phyloP scores from a whole-genome alignment of 2,329 filamentous ascomycete species.

The Ascocoryne sarcoides region DNA sequence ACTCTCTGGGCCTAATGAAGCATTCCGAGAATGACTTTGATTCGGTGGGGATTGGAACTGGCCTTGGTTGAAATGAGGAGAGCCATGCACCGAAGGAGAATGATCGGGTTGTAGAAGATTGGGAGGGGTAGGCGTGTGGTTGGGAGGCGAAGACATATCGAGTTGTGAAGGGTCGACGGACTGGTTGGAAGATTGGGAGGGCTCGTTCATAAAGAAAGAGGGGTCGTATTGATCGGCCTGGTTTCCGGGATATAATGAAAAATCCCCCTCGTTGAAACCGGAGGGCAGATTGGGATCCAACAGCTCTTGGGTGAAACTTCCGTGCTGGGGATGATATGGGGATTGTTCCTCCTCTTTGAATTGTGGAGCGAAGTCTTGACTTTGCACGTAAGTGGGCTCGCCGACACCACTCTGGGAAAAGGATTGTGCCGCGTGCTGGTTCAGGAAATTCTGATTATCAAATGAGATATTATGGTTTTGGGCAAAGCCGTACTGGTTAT shows the following conservation, averaged over 20 bases:
- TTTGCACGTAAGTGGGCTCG: constrained; percentile 19
- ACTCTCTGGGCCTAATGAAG: constrained; percentile 28
- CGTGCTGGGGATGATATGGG: constrained; percentile 32
- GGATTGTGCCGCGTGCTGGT: constrained; percentile 29
- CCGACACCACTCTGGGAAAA: constrained; percentile 23
- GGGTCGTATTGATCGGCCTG: constrained; percentile 50
- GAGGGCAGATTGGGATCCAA: constrained; percentile 42
- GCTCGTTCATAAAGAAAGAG: constrained; percentile 50
- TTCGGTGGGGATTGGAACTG: constrained; percentile 27
- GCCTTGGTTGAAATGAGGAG: constrained; percentile 25
- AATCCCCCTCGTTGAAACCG: constrained; percentile 48
- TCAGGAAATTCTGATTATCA: constrained; percentile 38
- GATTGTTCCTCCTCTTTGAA: constrained; percentile 27
- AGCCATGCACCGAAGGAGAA: constrained; percentile 29
- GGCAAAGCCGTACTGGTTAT: constrained; percentile 31
- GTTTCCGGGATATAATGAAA: constrained; percentile 52
- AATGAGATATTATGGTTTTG: constrained; percentile 19
- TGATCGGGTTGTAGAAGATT: constrained; percentile 23
- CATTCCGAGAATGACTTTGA: constrained; percentile 26
- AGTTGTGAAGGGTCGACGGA: constrained; percentile 37
- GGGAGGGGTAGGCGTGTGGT: constrained; percentile 24
- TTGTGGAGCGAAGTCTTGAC: constrained; percentile 26
- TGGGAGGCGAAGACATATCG: constrained; percentile 38
- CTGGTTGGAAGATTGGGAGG: constrained; percentile 33
- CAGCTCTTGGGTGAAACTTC: constrained; percentile 38